These are phyloP conservation scores for Arachis monticola DNA, from an alignment of 331 rosid genomes.

Conservation along the genomic window DNA sequence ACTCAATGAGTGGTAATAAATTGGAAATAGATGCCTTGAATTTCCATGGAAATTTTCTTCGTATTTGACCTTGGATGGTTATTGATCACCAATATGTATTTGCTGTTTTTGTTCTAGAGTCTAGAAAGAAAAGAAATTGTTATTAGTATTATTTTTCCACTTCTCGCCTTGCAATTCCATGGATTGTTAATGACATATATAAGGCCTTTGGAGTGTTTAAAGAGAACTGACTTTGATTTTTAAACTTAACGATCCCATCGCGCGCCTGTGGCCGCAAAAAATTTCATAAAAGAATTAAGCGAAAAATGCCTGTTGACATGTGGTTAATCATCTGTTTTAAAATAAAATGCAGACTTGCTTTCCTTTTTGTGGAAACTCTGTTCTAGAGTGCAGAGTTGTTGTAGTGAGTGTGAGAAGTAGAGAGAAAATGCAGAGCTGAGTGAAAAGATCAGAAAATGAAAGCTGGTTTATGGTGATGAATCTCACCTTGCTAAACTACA, in stretches of 20 bases:
- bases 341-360: not conserved
- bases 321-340: conserved; percentile 13
- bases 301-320: conserved; percentile 1
- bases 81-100: not conserved
- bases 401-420: too few species aligned
- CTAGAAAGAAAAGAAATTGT: not conserved
- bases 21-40: conserved; percentile 12
- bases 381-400: too few species aligned
- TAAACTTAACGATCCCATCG: not conserved
- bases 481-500: too few species aligned
- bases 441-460: too few species aligned
- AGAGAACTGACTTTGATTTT: conserved; percentile 18
- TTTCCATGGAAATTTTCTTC: conserved; percentile 26
- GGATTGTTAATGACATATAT: not conserved
- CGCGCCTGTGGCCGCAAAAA: not conserved
- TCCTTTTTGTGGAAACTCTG: not conserved
- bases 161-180: not conserved
- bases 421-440: too few species aligned
- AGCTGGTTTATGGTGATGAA: too few species aligned
- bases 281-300: not conserved
- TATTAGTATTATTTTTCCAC: not conserved
- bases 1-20: not conserved
- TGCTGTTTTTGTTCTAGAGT: too few species aligned
- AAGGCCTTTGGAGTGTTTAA: not conserved
- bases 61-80: conserved; percentile 2